Base-by-base conservation (phyloP, 2,329 filamentous ascomycete genomes). In the Reticulascus tulasneorum region DNA sequence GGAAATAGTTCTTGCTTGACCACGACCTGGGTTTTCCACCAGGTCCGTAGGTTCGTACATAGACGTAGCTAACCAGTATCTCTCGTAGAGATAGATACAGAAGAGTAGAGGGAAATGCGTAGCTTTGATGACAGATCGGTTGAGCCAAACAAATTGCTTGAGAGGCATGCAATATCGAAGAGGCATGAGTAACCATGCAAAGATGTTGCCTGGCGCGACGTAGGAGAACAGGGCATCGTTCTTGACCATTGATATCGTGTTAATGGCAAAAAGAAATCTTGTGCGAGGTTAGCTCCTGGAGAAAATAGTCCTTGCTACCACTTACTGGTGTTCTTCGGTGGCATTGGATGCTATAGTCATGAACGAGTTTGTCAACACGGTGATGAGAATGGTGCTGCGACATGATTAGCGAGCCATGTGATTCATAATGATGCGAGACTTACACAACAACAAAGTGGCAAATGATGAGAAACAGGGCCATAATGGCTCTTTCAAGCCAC, bases 181-280 rank as follows among this genome's bases (percentile, higher is more conserved):
- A 0, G 91, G 91, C 51, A 89, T 89, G 19, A 95, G 68, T 1
- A 91, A 56, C 91, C 90, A 97, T 2, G 87, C 90, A 45, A 96
- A 75, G 20, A 96, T 84, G 55, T 97, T 97, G 11, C 86, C 84
- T 0, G 91, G 91, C 2, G 91, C 86, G 42, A 96, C 78, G 56
- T 96, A 96, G 4, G 88, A 94, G 67, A 97, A 97, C 0, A 96
- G 69, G 0, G 89, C 86, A 57, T 97, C 91, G n/a, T 93, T 95
- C 60, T 96, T 97, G 47, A 96, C 91, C 86, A 95, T 94, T 5
- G 88, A 94, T 32, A 96, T 94, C 5, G 91, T 94, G 55, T 96
- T 97, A 58, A 97, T 89, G 0, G 91, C 91, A 54, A 97, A 96
- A 3, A 96, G 64, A 55, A 95, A 96, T 40, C 73, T 77, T 30